Percentiles rank a stretch among this genome's conserved stretches.
These are phyloP conservation scores for Penicillium paxilli DNA, from an alignment of 495 filamentous ascomycete species.

Conservation along the genomic window DNA sequence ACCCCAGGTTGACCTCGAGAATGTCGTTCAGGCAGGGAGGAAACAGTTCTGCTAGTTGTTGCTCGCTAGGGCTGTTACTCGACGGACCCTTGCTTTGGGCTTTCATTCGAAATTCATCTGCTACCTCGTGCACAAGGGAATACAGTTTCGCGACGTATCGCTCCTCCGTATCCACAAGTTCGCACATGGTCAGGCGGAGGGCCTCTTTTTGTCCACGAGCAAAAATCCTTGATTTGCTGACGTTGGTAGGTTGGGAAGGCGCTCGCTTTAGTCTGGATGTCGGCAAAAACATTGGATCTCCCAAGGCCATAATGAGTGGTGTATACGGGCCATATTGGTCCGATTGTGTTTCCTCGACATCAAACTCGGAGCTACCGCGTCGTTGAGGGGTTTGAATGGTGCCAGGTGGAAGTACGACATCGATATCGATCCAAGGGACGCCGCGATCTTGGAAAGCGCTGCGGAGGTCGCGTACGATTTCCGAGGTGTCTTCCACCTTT, in stretches of 20 bases:
- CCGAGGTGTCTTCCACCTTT: constrained; percentile 69
- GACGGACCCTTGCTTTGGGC: constrained; percentile 55
- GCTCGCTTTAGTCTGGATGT: constrained; percentile 84
- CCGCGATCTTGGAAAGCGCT: constrained; percentile 73
- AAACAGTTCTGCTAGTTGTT: constrained; percentile 74
- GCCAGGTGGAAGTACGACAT: constrained; percentile 78
- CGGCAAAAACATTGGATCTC: constrained; percentile 80
- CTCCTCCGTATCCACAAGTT: constrained; percentile 91
- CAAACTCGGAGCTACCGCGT: constrained; percentile 37
- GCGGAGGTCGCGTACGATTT: constrained; percentile 69
- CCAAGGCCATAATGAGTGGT: constrained; percentile 71
- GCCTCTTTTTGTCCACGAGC: constrained; percentile 79
- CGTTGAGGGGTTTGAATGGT: constrained; percentile 55
- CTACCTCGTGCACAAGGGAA: constrained; percentile 74
- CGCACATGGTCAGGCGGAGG: constrained; percentile 84
- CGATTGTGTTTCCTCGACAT: constrained; percentile 57
- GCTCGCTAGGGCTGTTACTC: constrained; percentile 70
- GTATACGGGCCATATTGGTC: constrained; percentile 74
- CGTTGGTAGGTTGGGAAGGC: constrained; percentile 78
- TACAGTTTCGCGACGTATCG: constrained; percentile 85
- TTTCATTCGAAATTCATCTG: constrained; percentile 69
- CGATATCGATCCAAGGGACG: constrained; percentile 81
- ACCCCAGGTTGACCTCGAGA: constrained; percentile 73
- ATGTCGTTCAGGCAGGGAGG: constrained; percentile 77
- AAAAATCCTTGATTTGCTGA: constrained; percentile 71